A percentile compares a stretch with the other conserved stretches of the same genome.
Conservation (phyloP, 148 eudicot genomes). For the Bassia scoparia region DNA sequence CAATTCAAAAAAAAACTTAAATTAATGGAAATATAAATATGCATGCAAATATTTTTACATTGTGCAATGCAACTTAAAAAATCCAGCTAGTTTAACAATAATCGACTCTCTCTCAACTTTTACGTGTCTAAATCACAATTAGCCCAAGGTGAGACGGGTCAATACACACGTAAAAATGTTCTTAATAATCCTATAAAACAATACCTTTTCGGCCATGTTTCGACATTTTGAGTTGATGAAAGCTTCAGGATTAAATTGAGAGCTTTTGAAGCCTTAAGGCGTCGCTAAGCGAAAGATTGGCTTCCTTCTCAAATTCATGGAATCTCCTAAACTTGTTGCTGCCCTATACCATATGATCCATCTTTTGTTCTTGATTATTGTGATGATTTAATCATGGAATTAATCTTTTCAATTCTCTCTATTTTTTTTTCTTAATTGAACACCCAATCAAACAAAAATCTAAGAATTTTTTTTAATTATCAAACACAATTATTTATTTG, state of each 20-base stretch:
- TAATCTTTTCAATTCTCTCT: not conserved
- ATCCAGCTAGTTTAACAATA: not conserved
- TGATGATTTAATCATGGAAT: not conserved
- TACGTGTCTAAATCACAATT: too few relatives aligned
- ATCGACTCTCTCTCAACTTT: not conserved
- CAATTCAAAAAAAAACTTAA: not conserved
- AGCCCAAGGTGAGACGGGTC: too few relatives aligned
- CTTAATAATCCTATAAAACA: not conserved
- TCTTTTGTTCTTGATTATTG: not conserved
- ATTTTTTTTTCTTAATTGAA: not conserved
- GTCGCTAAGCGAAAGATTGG: conserved; percentile 66
- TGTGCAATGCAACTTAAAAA: not conserved
- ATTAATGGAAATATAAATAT: not conserved
- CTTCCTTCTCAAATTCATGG: conserved; percentile 50
- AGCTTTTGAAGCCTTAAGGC: conserved; percentile 70
- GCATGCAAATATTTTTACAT: not conserved
- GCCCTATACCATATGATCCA: conserved; percentile 36
- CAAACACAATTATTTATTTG: too few relatives aligned
- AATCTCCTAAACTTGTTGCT: conserved; percentile 40
- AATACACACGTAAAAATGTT: not conserved
- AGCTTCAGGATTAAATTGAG: conserved; percentile 56
- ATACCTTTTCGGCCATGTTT: conserved; percentile 71
- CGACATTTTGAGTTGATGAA: conserved; percentile 62
- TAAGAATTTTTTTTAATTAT: not conserved
- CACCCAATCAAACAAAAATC: not conserved